phyloP scores from a whole-genome alignment of 352 stramenopile species.

The Pythium brassicae region DNA sequence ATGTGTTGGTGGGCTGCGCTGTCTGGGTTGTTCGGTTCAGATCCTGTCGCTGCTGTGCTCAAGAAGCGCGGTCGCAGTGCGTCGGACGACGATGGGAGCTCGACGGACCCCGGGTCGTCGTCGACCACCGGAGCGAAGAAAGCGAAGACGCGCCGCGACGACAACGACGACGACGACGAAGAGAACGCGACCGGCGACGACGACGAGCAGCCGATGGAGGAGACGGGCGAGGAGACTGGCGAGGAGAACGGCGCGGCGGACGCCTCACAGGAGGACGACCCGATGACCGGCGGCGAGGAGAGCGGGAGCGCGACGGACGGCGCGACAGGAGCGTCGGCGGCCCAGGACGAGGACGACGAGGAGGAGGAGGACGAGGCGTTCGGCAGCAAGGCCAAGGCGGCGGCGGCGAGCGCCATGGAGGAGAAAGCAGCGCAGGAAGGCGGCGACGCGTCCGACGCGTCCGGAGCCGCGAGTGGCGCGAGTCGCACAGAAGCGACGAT shows the following conservation, averaged over 20 bases:
- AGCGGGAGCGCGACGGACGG: conserved; percentile 5
- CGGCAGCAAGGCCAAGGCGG: conserved; percentile 6
- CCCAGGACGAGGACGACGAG: conserved; percentile 12
- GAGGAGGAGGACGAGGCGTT: conserved; percentile 19
- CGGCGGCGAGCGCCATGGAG: conserved; percentile 10
- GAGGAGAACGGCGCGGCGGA: conserved; percentile 5
- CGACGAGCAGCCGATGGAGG: conserved; percentile 16
- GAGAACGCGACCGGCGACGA: conserved; percentile 10
- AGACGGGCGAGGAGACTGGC: conserved; percentile 13
- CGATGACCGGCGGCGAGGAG: conserved; percentile 18
- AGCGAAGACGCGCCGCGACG: conserved; percentile 13
- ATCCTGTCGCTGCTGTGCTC: conserved; percentile 25
- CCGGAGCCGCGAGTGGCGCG: not conserved
- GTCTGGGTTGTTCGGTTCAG: not conserved
- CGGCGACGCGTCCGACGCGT: not conserved
- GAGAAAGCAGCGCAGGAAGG: not conserved
- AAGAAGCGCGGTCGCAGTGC: conserved; percentile 43
- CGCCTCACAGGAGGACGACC: conserved; percentile 20
- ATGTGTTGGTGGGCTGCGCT: not conserved
- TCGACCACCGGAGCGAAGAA: conserved; percentile 15
- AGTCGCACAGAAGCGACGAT: not conserved
- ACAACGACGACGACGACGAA: conserved; percentile 15
- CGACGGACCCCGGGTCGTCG: conserved; percentile 8
- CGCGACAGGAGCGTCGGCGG: not conserved
- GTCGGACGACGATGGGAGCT: conserved; percentile 24